Base-by-base conservation (phyloP, 2,329 filamentous ascomycete genomes). In the Ascochyta rabiei region DNA sequence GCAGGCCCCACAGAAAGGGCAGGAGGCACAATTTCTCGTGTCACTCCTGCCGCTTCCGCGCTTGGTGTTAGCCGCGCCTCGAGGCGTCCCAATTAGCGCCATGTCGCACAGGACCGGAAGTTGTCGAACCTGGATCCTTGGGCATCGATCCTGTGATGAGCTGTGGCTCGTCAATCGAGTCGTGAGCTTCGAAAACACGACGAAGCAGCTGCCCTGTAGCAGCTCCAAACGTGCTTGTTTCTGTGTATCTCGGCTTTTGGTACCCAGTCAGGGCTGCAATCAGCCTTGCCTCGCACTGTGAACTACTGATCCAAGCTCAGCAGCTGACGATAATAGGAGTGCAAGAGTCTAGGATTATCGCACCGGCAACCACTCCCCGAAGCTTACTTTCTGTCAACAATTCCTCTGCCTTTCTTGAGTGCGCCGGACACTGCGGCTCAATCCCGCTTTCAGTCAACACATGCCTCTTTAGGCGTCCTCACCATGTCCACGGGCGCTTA, bases 241-340 rank as follows among this genome's bases (percentile, higher is more conserved):
- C 23, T 16, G 19, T 50, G 24, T 37, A 24, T n/a, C 26, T 30
- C n/a, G 18, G 18, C 47, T 7, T 33, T 18, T 47, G 52, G 35
- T 46, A 50, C n/a, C 52, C 52, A 55, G 50, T 55, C 47, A 47
- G 13, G n/a, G 21, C 8, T 8, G 12, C 10, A 19, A 55, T 19
- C 52, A 55, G 41, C 45, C 35, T 55, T 46, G 46, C 52, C 52
- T 50, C 52, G 30, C 19, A 16, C 23, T 31, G 52, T 46, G 41
- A 55, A 55, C 52, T 33, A 40, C 30, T 55, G 52, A 49, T 41
- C 52, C 37, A 55, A 55, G 52, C 52, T 55, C 52, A 46, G 18
- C 30, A 43, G 52, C 52, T 49, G 46, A 49, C 37, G 30, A 49
- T 4, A 18, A 31, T 37, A 31, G 35, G 23, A 41, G 21, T 34